Evolutionary conservation across 192 early-diverging fungal genomes (phyloP).

Genomic region (Backusella luteola): DNA sequence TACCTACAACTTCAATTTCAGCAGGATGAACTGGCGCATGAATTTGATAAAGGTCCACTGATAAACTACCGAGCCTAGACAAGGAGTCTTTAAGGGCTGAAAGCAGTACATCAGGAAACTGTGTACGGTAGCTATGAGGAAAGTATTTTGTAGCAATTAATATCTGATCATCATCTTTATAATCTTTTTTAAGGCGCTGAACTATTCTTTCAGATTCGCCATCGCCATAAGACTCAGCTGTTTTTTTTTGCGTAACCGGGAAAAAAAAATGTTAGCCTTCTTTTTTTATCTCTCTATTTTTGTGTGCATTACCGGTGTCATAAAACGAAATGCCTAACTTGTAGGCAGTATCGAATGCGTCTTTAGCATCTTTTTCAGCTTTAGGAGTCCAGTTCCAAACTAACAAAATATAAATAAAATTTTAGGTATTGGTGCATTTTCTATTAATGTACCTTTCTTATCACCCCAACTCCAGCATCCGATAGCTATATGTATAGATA

Average conservation of each 20-base stretch:
- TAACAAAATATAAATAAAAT: background rate
- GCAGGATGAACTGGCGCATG: constrained; percentile 48
- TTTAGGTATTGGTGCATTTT: background rate
- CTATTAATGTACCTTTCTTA: constrained; percentile 14
- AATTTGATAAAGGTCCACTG: constrained; percentile 51
- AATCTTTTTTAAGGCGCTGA: constrained; percentile 30
- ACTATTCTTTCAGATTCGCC: constrained; percentile 49
- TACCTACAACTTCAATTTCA: constrained; percentile 48
- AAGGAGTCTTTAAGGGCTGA: constrained; percentile 45
- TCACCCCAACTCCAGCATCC: constrained; percentile 50
- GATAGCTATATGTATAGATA: constrained; percentile 22
- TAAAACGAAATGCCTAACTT: constrained; percentile 44
- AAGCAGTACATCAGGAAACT: constrained; percentile 42
- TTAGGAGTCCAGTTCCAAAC: constrained; percentile 42
- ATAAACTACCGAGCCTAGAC: constrained; percentile 41
- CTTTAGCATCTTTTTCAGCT: constrained; percentile 38
- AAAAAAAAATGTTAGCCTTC: background rate
- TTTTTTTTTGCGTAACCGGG: background rate
- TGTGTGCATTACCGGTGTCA: constrained; percentile 34
- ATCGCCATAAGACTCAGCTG: constrained; percentile 45
- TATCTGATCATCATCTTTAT: constrained; percentile 24
- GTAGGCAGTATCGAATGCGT: constrained; percentile 39
- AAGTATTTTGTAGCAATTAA: constrained; percentile 53
- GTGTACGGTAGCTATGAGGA: constrained; percentile 36
- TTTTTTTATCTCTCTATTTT: background rate